phyloP scores from a whole-genome alignment of 768 basidiomycete species.

The Serendipita sp. region DNA sequence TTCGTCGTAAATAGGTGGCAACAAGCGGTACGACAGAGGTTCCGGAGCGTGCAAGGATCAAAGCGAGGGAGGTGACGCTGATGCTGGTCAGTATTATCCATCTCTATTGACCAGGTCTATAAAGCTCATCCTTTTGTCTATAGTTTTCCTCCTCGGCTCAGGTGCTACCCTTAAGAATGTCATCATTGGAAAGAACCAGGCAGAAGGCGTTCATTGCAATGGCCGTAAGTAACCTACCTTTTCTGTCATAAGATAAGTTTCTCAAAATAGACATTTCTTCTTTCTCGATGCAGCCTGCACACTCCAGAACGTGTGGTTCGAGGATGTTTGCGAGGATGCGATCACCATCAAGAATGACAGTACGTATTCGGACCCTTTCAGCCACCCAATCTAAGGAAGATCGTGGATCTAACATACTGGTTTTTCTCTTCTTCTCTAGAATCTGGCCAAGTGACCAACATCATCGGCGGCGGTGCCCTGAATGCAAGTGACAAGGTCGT shows the following conservation, averaged over 20 bases:
- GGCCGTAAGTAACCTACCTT: slow-evolving; percentile 1
- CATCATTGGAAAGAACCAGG: slow-evolving; percentile 27
- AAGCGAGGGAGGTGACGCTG: slow-evolving; percentile 26
- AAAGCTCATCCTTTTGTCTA: too few relatives aligned
- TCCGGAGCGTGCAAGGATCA: slow-evolving; percentile 26
- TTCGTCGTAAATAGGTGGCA: not conserved
- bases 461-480: slow-evolving; percentile 1
- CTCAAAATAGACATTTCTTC: not conserved
- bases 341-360: slow-evolving; percentile 23
- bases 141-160: slow-evolving; percentile 27
- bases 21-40: slow-evolving; percentile 21
- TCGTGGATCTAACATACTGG: not conserved
- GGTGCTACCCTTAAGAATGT: slow-evolving; percentile 28
- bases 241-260: not conserved
- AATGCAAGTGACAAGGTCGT: slow-evolving; percentile 4
- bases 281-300: not conserved
- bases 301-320: slow-evolving; percentile 12
- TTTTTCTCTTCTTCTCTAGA: not conserved
- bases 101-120: too few relatives aligned
- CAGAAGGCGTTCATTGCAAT: slow-evolving; percentile 28
- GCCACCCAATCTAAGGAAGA: not conserved
- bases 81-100: slow-evolving; percentile 14
- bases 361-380: not conserved
- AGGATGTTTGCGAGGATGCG: slow-evolving; percentile 26
- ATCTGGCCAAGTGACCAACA: not conserved